phyloP scores from a whole-genome alignment of 495 filamentous ascomycete species.

The Aspergillus avenaceus region DNA sequence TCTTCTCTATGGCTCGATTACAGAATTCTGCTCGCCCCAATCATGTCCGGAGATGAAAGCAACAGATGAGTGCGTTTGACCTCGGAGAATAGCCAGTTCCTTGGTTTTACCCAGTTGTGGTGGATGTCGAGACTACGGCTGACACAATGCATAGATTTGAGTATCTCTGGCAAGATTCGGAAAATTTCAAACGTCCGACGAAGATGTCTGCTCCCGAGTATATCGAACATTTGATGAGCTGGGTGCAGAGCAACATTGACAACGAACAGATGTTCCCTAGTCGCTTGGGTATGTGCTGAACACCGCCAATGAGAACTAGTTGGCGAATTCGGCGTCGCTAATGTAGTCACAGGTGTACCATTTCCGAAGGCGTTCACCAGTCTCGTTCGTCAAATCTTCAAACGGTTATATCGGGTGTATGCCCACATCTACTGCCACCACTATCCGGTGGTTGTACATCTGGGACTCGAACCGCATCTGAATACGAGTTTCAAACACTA shows the following conservation, averaged over 20 bases:
- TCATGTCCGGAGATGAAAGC: slow-evolving; percentile 99
- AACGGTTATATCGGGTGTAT: slow-evolving; percentile 97
- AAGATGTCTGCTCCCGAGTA: slow-evolving; percentile 98
- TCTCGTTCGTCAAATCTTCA: slow-evolving; percentile 90
- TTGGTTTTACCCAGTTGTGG: too few species aligned
- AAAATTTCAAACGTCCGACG: slow-evolving; percentile 89
- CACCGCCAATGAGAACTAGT: background rate
- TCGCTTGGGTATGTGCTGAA: slow-evolving; percentile 62
- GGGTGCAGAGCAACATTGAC: slow-evolving; percentile 93
- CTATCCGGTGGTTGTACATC: slow-evolving; percentile 92
- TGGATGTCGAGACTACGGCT: background rate
- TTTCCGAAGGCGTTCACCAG: slow-evolving; percentile 91
- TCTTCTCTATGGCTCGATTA: slow-evolving; percentile 96
- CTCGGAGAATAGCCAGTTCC: too few species aligned
- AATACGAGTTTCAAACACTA: slow-evolving; percentile 99
- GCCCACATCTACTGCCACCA: slow-evolving; percentile 99
- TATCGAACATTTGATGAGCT: slow-evolving; percentile 94
- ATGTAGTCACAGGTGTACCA: slow-evolving; percentile 64
- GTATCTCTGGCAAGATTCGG: slow-evolving; percentile 96
- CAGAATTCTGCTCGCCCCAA: slow-evolving; percentile 95
- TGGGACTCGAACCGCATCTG: slow-evolving; percentile 93
- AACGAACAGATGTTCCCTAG: slow-evolving; percentile 94
- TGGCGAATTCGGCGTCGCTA: background rate
- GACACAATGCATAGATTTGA: slow-evolving; percentile 65
- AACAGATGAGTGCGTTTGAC: slow-evolving; percentile 76